Base-by-base conservation (phyloP, 179 eudicot genomes). In the Drosera spatulata region DNA sequence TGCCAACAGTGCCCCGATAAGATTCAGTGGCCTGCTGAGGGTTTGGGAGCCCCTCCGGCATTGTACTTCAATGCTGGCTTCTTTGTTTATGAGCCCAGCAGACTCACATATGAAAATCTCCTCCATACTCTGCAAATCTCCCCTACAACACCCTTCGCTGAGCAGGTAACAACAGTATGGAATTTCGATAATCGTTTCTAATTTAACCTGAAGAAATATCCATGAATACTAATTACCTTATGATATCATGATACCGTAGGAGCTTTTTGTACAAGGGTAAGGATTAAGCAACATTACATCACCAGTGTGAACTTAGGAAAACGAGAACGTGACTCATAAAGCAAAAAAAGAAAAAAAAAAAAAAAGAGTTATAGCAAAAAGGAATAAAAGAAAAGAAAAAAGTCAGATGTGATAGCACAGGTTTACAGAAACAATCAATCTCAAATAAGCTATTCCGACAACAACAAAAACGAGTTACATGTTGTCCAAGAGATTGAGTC, bases 51-150 rank as follows among this genome's bases (percentile, higher is more conserved):
- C n/a, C 67, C 63, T 62, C 83, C 83, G 2, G 45, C 66, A 41
- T 67, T 70, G 6, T 79, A 79, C 62, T 70, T 79, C 44, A 79
- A 79, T 38, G 83, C 83, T 48, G 83, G 83, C 46, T 73, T 79
- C 76, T 76, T 79, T 7, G 78, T 79, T 0, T 79, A 14, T 47
- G 78, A 79, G 70, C 83, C 83, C 67, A 62, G 43, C 6, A 42
- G 73, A 45, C 48, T 57, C 7, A 79, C 62, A 56, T 75, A 72
- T 50, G 65, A 67, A 51, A 76, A 74, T n/a, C 76, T 78, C 62
- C 77, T 79, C 11, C 48, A 59, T 2, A 54, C 61, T 0, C 60
- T 79, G 60, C 53, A 50, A 54, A 5, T 67, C 45, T 65, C 73
- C 58, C 64, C 83, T 13, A 74, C 83, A 9, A 79, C 80, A 10